phyloP scores from a whole-genome alignment of 805 yeast species.

The Saccharomycopsis schoenii region DNA sequence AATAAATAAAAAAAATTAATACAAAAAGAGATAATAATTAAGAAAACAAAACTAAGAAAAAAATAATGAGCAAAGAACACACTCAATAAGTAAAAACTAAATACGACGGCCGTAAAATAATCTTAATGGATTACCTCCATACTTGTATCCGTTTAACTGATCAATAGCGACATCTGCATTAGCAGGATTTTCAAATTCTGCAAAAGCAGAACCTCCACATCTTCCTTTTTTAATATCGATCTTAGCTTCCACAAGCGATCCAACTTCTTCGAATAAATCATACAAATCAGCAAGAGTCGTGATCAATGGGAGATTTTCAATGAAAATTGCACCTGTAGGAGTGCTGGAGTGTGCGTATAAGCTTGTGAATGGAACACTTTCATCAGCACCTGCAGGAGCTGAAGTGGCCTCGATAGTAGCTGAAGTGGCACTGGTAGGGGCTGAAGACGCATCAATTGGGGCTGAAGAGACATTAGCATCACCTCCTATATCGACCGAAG shows the following conservation, averaged over 20 bases:
- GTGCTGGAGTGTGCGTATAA: slow-evolving; percentile 56
- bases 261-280: slow-evolving; percentile 80
- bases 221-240: slow-evolving; percentile 51
- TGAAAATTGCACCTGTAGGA: slow-evolving; percentile 53
- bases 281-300: slow-evolving; percentile 78
- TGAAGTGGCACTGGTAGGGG: no score
- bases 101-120: slow-evolving; percentile 44
- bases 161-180: slow-evolving; percentile 67
- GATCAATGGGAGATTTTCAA: slow-evolving; percentile 76
- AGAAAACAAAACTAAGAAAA: not conserved
- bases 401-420: not conserved
- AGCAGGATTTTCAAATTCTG: slow-evolving; percentile 55
- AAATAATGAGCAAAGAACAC: slow-evolving; percentile 25
- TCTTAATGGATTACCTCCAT: slow-evolving; percentile 69
- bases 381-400: slow-evolving; percentile 17
- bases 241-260: slow-evolving; percentile 67
- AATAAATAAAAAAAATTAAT: no score
- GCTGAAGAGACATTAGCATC: slow-evolving; percentile 4
- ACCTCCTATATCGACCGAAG: slow-evolving; percentile 2
- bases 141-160: slow-evolving; percentile 68
- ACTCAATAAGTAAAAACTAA: slow-evolving; percentile 22
- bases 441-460: not conserved
- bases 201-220: slow-evolving; percentile 80
- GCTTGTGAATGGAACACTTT: slow-evolving; percentile 45
- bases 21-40: not conserved